Evolutionary conservation across 2,329 filamentous ascomycete species (phyloP).

Genomic region (Lasiodiplodia theobromae): DNA sequence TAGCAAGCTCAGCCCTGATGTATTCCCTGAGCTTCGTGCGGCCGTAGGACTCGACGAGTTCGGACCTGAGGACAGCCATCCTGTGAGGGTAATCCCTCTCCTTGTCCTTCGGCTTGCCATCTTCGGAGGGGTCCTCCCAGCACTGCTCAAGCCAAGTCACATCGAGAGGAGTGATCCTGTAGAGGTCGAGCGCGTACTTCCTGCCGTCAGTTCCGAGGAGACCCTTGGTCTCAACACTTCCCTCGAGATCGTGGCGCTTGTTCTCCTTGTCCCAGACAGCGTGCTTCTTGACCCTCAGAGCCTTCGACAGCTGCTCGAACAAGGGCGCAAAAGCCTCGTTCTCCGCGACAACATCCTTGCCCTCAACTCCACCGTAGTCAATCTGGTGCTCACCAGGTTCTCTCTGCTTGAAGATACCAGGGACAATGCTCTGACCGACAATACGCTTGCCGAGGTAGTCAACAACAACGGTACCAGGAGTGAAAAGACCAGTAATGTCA

Average conservation of each 20-base stretch:
- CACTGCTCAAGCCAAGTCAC: slow-evolving; percentile 87
- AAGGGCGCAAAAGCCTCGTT: slow-evolving; percentile 84
- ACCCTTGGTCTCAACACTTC: slow-evolving; percentile 97
- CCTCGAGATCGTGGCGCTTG: slow-evolving; percentile 88
- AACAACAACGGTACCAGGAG: slow-evolving; percentile 92
- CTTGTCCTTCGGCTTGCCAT: slow-evolving; percentile 57
- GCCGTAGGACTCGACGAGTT: slow-evolving; percentile 86
- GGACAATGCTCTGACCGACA: slow-evolving; percentile 96
- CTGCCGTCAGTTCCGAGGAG: slow-evolving; percentile 95
- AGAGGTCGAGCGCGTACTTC: slow-evolving; percentile 97
- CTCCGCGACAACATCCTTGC: slow-evolving; percentile 91
- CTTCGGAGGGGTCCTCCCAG: slow-evolving; percentile 52
- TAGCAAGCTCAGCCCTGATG: slow-evolving; percentile 75
- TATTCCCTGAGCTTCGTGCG: slow-evolving; percentile 88
- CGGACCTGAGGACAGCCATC: slow-evolving; percentile 91
- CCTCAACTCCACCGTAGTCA: slow-evolving; percentile 97
- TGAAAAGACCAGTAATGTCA: slow-evolving; percentile 93
- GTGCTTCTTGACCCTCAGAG: slow-evolving; percentile 91
- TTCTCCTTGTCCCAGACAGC: slow-evolving; percentile 97
- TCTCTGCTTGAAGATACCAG: slow-evolving; percentile 98
- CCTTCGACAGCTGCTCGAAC: slow-evolving; percentile 90
- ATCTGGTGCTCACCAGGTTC: slow-evolving; percentile 98
- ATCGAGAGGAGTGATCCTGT: slow-evolving; percentile 92
- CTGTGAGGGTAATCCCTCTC: slow-evolving; percentile 81
- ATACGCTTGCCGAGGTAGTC: slow-evolving; percentile 98